Evolutionary conservation across 768 basidiomycete genomes (phyloP), one percentile per base, ranked within the genome.

Genomic region (Peribolospora baueri): DNA sequence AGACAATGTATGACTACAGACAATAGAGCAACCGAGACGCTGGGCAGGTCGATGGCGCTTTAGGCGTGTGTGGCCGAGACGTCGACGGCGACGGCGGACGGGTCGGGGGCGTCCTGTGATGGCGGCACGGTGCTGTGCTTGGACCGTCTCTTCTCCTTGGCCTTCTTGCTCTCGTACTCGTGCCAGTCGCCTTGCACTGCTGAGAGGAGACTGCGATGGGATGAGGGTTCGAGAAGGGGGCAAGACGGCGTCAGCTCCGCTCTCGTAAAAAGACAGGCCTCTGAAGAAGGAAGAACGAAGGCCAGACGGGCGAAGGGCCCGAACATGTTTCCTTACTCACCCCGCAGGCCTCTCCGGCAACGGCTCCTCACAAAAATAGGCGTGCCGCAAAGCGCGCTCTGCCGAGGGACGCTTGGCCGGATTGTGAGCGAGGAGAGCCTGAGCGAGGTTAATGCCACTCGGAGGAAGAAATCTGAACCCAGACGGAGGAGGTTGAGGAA

Each of bases 101-200:
- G 25, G 25, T 25, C 25, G 25, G 25, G 25, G 25, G 25, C 25
- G 25, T 25, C 25, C 25, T 25, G 25, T 25, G 25, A 25, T 25
- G 25, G 25, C 25, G 25, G 25, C 25, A 25, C 25, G 25, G 25
- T 1, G 25, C 25, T 1, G 25, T 25, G 25, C 25, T 25, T 25
- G 25, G 25, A 25, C 25, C 25, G 25, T 25, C 25, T 57, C 56
- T 81, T 80, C 54, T 65, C 58, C 54, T 67, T 60, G 7, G 67
- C 69, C 46, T 85, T 75, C 70, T 95, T 99, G 9, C 85, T 84
- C 67, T 95, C 90, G 59, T 90, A 73, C 67, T 99, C 93, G 68
- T 99, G 93, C 84, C 90, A 95, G 66, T 97, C 93, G 48, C 93
- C 91, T 65, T 85, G 78, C 46, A 93, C 68, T 9, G 75, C 75